Evolutionary conservation across 148 eudicot genomes (phyloP).

Genomic region (Cornus suecica): DNA sequence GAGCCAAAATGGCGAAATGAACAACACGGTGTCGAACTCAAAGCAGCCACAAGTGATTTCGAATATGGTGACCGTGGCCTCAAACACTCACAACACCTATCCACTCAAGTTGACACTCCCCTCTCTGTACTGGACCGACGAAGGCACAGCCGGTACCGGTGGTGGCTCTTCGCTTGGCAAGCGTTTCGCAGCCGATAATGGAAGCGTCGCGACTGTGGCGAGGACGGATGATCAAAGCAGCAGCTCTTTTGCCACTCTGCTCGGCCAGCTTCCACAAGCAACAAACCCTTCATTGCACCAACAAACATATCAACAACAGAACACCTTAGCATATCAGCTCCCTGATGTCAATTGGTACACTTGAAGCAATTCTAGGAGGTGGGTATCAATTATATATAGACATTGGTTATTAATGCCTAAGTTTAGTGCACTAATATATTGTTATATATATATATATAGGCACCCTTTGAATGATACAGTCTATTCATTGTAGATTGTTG

Average conservation of each 20-base stretch:
- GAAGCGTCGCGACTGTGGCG: background rate
- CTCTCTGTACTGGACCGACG: slow-evolving; percentile 27
- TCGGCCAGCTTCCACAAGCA: slow-evolving; percentile 29
- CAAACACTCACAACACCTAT: background rate
- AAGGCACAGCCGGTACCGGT: background rate
- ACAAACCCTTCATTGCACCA: slow-evolving; percentile 17
- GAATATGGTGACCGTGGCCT: background rate
- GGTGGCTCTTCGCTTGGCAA: background rate
- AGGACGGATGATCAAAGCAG: slow-evolving; percentile 7
- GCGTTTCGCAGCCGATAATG: slow-evolving; percentile 4
- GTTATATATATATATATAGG: background rate
- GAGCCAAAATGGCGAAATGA: background rate
- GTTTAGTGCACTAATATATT: background rate
- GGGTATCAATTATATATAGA: background rate
- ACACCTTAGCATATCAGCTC: slow-evolving; percentile 15
- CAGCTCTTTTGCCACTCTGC: slow-evolving; percentile 24
- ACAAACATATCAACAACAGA: slow-evolving; percentile 32
- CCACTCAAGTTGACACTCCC: slow-evolving; percentile 30
- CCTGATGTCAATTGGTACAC: slow-evolving; percentile 47
- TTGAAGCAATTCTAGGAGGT: slow-evolving; percentile 11
- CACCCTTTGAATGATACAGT: background rate
- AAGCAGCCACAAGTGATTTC: slow-evolving; percentile 3
- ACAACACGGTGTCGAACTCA: background rate
- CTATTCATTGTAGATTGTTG: background rate
- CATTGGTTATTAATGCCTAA: background rate